A percentile compares a stretch with the other conserved stretches of the same genome.
Conservation (phyloP, 2,329 filamentous ascomycete species). For the Hypoxylon rubiginosum region DNA sequence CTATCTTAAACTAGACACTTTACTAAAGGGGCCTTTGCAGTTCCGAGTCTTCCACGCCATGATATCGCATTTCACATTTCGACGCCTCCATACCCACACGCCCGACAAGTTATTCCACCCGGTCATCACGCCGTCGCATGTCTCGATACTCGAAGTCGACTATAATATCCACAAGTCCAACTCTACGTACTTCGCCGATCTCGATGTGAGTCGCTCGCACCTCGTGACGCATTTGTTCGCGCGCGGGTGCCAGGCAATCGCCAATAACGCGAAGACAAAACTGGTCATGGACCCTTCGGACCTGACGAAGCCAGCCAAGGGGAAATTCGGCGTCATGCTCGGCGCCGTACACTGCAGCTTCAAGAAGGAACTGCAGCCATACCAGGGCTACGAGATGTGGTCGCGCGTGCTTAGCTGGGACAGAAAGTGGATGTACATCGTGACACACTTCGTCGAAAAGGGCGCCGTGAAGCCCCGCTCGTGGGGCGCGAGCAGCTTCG, state of each 20-base stretch:
- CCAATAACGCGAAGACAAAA: slow-evolving; percentile 62
- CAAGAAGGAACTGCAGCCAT: slow-evolving; percentile 78
- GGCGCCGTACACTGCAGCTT: slow-evolving; percentile 82
- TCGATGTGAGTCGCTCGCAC: slow-evolving; percentile 86
- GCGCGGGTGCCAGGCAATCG: slow-evolving; percentile 67
- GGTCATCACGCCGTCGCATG: slow-evolving; percentile 74
- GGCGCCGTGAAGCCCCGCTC: slow-evolving; percentile 68
- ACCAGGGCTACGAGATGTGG: slow-evolving; percentile 80
- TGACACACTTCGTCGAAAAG: slow-evolving; percentile 79
- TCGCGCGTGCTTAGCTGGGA: slow-evolving; percentile 80
- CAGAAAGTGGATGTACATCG: slow-evolving; percentile 83
- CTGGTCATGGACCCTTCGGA: slow-evolving; percentile 66
- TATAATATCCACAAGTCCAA: slow-evolving; percentile 89
- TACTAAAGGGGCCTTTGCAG: slow-evolving; percentile 53
- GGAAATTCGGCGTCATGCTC: slow-evolving; percentile 73
- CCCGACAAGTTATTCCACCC: slow-evolving; percentile 80
- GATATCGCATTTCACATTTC: slow-evolving; percentile 66
- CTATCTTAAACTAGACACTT: background rate
- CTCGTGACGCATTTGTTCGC: slow-evolving; percentile 78
- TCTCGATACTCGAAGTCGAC: slow-evolving; percentile 83
- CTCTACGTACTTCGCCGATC: slow-evolving; percentile 87
- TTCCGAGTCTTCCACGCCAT: slow-evolving; percentile 71
- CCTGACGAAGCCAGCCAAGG: slow-evolving; percentile 60
- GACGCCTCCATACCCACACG: slow-evolving; percentile 62
- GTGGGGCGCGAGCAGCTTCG: slow-evolving; percentile 64